These are phyloP conservation scores for Nakazawaea anatomiae DNA, from an alignment of 805 yeast genomes.

Conservation along the genomic window DNA sequence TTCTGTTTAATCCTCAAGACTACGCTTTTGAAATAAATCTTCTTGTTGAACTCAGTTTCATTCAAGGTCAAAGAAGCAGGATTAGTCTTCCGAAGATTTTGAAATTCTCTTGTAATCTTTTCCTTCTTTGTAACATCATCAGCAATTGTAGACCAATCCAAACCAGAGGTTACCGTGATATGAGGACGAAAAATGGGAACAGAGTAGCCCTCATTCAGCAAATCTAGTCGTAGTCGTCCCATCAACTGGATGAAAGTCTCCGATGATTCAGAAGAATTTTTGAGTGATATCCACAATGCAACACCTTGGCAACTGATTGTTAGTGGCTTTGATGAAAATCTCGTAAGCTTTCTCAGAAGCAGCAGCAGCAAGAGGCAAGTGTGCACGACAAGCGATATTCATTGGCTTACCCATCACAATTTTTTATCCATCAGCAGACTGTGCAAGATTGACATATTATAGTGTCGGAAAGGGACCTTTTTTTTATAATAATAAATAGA, in stretches of 20 bases:
- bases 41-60: background rate
- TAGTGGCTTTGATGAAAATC: background rate
- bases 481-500: background rate
- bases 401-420: background rate
- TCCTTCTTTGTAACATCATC: background rate
- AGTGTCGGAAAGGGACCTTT: background rate
- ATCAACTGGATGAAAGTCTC: background rate
- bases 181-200: background rate
- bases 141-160: background rate
- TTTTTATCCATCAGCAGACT: no score
- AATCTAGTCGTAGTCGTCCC: background rate
- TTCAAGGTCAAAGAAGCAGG: background rate
- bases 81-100: background rate
- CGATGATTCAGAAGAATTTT: background rate
- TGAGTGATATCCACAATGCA: constrained; percentile 2
- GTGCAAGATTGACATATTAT: no score
- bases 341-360: no score
- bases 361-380: no score
- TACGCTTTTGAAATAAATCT: background rate
- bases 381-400: no score
- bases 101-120: background rate
- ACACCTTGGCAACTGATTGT: background rate
- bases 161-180: constrained; percentile 1
- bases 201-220: background rate
- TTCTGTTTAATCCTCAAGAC: background rate